These are phyloP conservation scores for Corylus americana DNA, from an alignment of 306 rosid species.

Conservation along the genomic window DNA sequence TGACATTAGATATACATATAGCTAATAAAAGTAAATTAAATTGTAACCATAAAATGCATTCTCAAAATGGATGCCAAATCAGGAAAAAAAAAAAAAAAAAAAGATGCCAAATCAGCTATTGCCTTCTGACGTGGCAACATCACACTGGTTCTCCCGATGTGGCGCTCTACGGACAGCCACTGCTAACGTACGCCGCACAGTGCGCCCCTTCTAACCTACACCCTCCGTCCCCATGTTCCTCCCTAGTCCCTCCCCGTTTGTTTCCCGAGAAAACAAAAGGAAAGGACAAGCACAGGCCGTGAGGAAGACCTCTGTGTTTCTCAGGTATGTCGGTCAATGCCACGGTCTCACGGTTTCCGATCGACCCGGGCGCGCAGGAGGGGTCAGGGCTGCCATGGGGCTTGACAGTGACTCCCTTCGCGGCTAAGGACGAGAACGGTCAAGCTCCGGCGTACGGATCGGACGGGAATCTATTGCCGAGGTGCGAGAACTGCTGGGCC, in stretches of 20 bases:
- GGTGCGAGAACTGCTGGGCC: constrained; percentile 93
- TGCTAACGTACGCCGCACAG: neutral
- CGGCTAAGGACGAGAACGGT: constrained; percentile 64
- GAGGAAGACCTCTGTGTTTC: neutral
- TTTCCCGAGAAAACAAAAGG: constrained; percentile 4
- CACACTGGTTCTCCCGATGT: constrained; percentile 25
- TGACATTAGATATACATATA: no score
- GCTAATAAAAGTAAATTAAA: no score
- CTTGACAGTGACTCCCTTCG: constrained; percentile 77
- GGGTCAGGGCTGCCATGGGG: constrained; percentile 93
- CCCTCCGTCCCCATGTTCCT: neutral
- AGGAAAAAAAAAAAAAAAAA: neutral
- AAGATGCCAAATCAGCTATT: constrained; percentile 7
- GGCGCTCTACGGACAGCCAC: constrained; percentile 1
- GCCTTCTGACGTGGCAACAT: constrained; percentile 12
- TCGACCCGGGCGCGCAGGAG: constrained; percentile 80
- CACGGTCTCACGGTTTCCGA: constrained; percentile 79
- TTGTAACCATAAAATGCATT: no score
- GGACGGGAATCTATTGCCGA: constrained; percentile 62
- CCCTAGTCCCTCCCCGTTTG: constrained; percentile 1
- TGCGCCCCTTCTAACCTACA: constrained; percentile 5
- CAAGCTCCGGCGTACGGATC: constrained; percentile 72
- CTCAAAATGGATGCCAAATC: no score
- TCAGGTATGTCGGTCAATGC: constrained; percentile 79
- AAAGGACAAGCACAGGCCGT: neutral